These are phyloP conservation scores for Astragalus membranaceus DNA, from an alignment of 306 rosid genomes.

Conservation along the genomic window DNA sequence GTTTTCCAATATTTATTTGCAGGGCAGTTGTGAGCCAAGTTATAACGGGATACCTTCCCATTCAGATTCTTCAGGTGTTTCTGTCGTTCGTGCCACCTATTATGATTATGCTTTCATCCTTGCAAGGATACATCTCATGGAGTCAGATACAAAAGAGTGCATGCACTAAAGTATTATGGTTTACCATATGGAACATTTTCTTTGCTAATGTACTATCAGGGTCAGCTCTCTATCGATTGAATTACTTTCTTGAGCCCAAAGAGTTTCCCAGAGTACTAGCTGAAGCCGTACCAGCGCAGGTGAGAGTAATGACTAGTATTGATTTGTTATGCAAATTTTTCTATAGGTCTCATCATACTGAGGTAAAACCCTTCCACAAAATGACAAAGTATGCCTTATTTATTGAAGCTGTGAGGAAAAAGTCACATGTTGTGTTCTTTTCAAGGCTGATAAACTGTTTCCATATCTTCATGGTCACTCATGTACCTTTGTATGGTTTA, in stretches of 20 bases:
- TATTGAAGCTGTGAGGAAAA: background rate
- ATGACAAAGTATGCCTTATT: background rate
- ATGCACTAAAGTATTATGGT: constrained; percentile 60
- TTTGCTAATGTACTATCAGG: constrained; percentile 82
- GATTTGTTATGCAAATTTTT: background rate
- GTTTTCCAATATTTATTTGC: constrained; percentile 26
- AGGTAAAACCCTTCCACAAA: background rate
- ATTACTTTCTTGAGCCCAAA: constrained; percentile 70
- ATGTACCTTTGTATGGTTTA: background rate
- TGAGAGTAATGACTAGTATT: constrained; percentile 19
- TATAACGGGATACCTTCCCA: constrained; percentile 86
- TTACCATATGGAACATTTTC: constrained; percentile 85
- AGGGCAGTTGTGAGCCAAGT: constrained; percentile 64
- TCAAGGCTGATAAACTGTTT: background rate
- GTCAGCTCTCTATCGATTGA: constrained; percentile 52
- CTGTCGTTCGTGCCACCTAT: constrained; percentile 55
- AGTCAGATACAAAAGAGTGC: constrained; percentile 71
- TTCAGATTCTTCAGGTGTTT: constrained; percentile 60
- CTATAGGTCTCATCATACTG: background rate
- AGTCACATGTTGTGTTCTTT: background rate
- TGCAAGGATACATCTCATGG: constrained; percentile 67
- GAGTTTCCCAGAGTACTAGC: constrained; percentile 66
- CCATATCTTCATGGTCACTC: background rate
- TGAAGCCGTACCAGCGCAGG: constrained; percentile 85
- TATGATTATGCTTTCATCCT: constrained; percentile 67